Evolutionary conservation across 345 rosid species (phyloP).

Genomic region (Luvunga scandens): DNA sequence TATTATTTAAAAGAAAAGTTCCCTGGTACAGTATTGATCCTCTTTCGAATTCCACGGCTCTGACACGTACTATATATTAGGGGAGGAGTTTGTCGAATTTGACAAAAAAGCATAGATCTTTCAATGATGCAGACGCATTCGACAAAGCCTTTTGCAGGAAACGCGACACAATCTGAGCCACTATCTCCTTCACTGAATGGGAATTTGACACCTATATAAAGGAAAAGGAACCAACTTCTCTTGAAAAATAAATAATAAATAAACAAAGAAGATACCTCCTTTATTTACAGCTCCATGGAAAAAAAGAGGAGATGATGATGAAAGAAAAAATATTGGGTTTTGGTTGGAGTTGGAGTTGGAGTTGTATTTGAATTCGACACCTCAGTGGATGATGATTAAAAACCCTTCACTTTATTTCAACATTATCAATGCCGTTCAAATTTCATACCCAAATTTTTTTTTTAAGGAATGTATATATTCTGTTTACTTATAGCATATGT

Average conservation of each 20-base stretch:
- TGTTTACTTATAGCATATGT: background rate
- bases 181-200: slow-evolving; percentile 27
- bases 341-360: background rate
- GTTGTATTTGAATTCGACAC: background rate
- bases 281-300: background rate
- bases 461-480: background rate
- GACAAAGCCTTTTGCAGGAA: slow-evolving; percentile 2
- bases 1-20: too few relatives aligned
- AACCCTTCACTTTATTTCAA: background rate
- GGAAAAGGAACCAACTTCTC: slow-evolving; percentile 24
- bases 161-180: slow-evolving; percentile 30
- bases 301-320: background rate
- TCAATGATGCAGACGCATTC: slow-evolving; percentile 28
- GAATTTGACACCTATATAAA: slow-evolving; percentile 34
- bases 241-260: background rate
- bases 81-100: background rate
- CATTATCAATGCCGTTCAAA: slow-evolving; percentile 1
- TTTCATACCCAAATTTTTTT: background rate
- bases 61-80: background rate
- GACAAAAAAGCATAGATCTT: slow-evolving; percentile 5
- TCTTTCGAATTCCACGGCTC: background rate
- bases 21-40: background rate
- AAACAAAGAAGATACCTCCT: slow-evolving; percentile 13
- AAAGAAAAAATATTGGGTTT: background rate
- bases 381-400: slow-evolving; percentile 15